Evolutionary conservation across 2,329 filamentous ascomycete genomes (phyloP), one percentile per base, ranked within the genome.

Genomic region (Neonectria faginata): DNA sequence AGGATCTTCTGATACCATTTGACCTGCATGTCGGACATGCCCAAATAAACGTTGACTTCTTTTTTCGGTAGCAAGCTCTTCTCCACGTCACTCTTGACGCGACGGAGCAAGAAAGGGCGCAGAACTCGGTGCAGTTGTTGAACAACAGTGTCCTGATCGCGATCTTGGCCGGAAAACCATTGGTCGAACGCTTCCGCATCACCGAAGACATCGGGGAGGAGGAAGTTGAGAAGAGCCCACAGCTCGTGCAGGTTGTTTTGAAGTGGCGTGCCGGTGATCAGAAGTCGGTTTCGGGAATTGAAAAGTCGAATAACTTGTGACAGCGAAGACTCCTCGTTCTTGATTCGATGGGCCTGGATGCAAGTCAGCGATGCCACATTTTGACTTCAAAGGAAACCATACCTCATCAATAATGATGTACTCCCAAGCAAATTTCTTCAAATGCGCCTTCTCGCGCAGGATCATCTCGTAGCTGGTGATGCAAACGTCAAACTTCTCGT

Each of bases 401-500:
- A 79, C 79, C 73, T 99, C 96, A 74, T 99, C 96, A 69, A 99
- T 97, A 72, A 99, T 97, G 79, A 99, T 99, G 80, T 99, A 99
- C 79, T 99, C 95, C 96, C 96, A 99, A 0, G 96, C 94, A 78
- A 99, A 97, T 79, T 98, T 98, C 82, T 96, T 97, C 70, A 99
- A 80, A 72, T 97, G 93, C 1, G 92, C 85, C 82, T 99, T 98
- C 77, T 99, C 96, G 62, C 96, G 89, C 12, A 99, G 85, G 64
- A 99, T 94, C 95, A 99, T 98, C 79, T 99, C 96, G 81, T 99
- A 99, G 78, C 94, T 97, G 14, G 96, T 99, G 77, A 99, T 92
- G 81, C 95, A 97, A 18, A 98, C 95, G 74, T 99, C 96, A 72
- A 99, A 99, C 70, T 97, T 93, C 78, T 97, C 94, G 64, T 97